These are phyloP conservation scores for Eucalyptus regnans DNA, from an alignment of 345 rosid species.

Conservation along the genomic window DNA sequence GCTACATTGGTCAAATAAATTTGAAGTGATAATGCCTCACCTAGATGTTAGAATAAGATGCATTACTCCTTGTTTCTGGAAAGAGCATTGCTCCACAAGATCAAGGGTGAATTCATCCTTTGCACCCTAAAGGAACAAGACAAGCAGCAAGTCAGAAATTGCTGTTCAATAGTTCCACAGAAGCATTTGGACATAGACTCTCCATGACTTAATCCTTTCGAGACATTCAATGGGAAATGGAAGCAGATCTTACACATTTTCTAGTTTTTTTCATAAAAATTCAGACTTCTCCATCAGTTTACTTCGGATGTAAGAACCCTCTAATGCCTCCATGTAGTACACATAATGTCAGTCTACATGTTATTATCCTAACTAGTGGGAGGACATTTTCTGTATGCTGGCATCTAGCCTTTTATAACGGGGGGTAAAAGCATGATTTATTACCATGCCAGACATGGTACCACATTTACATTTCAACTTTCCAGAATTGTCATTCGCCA, in stretches of 20 bases:
- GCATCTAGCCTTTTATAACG: not conserved
- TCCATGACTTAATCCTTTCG: not conserved
- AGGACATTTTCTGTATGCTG: not conserved
- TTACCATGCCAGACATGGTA: not conserved
- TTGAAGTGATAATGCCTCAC: slow-evolving; percentile 17
- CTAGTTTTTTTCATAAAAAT: not conserved
- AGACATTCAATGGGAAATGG: not conserved
- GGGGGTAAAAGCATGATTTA: not conserved
- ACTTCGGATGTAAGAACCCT: not conserved
- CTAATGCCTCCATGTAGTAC: not conserved
- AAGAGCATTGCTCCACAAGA: slow-evolving; percentile 97
- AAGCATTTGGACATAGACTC: not conserved
- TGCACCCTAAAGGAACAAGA: slow-evolving; percentile 45
- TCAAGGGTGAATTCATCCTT: slow-evolving; percentile 95
- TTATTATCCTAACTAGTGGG: not conserved
- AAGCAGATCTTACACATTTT: not conserved
- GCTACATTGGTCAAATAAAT: not conserved
- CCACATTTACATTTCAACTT: not conserved
- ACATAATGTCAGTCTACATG: not conserved
- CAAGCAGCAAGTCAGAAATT: not conserved
- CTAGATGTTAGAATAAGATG: slow-evolving; percentile 85
- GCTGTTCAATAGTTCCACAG: not conserved
- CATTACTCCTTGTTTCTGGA: slow-evolving; percentile 93
- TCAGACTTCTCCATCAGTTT: not conserved
- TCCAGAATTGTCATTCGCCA: not conserved